Evolutionary conservation across 768 basidiomycete species (phyloP).

Genomic region (Mrakia gelida): DNA sequence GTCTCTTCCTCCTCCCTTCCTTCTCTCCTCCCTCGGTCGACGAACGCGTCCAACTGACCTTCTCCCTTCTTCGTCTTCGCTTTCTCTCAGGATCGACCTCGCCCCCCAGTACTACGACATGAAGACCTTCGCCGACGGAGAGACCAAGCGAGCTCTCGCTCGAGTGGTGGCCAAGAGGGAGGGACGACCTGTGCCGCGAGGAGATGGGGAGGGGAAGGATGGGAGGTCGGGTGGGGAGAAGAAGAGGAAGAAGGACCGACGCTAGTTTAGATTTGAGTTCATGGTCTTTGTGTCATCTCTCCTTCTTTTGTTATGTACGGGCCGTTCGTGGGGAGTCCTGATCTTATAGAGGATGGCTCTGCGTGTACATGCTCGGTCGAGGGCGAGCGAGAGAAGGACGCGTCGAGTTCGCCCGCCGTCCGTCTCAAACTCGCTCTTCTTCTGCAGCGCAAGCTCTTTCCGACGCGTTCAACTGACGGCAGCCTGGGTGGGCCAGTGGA

Average conservation of each 20-base stretch:
- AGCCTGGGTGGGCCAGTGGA: too few species aligned
- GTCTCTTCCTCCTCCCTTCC: background rate
- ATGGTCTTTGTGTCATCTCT: background rate
- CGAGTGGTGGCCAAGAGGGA: conserved; percentile 23
- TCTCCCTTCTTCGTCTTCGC: background rate
- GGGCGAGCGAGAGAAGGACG: too few species aligned
- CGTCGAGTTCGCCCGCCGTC: too few species aligned
- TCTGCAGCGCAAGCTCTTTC: too few species aligned
- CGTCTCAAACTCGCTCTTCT: too few species aligned
- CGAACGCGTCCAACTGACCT: background rate
- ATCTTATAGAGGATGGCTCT: too few species aligned
- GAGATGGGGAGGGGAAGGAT: conserved; percentile 18
- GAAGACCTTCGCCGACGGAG: conserved; percentile 25
- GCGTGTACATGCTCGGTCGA: too few species aligned
- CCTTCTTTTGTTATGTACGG: background rate
- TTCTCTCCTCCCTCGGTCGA: background rate
- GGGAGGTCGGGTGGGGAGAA: conserved; percentile 18
- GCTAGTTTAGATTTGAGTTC: background rate
- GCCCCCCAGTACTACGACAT: conserved; percentile 56
- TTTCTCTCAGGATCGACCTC: conserved; percentile 51
- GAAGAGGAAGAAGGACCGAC: conserved; percentile 34
- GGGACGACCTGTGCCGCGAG: conserved; percentile 13
- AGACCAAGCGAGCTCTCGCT: conserved; percentile 31
- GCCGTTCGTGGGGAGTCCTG: too few species aligned
- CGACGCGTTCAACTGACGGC: too few species aligned